Base-by-base conservation (phyloP, 768 basidiomycete genomes). In the Gyrodon lividus region DNA sequence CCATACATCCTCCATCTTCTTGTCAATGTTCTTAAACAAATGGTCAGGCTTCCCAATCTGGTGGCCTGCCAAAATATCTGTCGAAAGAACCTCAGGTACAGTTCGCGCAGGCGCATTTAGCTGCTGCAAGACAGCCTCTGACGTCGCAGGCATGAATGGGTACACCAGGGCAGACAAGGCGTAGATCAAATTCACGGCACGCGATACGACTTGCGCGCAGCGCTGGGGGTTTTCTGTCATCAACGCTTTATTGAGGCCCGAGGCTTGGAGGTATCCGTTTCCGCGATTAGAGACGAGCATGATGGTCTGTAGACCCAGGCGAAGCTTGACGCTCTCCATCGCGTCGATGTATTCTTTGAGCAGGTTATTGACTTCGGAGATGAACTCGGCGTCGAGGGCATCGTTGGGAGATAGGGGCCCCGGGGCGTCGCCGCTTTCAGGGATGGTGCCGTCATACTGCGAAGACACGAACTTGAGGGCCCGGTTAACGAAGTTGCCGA, bases 401-500 rank as follows among this genome's bases (percentile, higher is more conserved):
- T 88, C 83, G 53, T 86, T 82, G 14, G 81, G 77, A 7, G 87
- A 83, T 42, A 90, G 72, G 16, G 86, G 82, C 6, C 90, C 90
- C 7, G 81, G 78, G 17, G 73, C 71, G 56, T 92, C 88, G 16
- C 75, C 77, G 34, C 88, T 80, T 45, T 95, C 91, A 0, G 96
- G 94, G 33, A 98, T 77, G 38, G 87, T 71, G 43, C 89, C 71
- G 47, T 84, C 80, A 64, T 87, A 96, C 64, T 92, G 92, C 5
- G 90, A 87, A 6, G 87, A 81, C 26, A 93, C 81, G 65, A 99
- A 99, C 70, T 98, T 98, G 65, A 98, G 76, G 16, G 83, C 78
- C 23, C 97, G 88, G 70, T 99, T 99, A 57, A 98, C 89, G 61
- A 97, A 98, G 74, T 99, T 99, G 39, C 97, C 97, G 60, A 99